Evolutionary conservation across 306 rosid species (phyloP), one percentile per base, ranked within the genome.

Genomic region (Cucumis cinereus): DNA sequence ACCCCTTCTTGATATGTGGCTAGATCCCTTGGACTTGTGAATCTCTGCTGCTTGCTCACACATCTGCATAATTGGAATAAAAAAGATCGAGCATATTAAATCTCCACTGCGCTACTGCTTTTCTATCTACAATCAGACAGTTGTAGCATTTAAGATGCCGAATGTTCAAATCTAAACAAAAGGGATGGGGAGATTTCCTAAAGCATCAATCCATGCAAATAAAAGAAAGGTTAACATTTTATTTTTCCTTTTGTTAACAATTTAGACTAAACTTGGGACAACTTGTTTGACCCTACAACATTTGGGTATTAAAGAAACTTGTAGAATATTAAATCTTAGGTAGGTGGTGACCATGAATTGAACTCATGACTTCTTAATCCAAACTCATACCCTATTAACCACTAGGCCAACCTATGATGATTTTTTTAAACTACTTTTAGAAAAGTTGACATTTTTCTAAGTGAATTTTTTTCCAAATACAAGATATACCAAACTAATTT

Each of bases 41-140:
- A 96, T 94, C 80, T 90, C 99, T 6, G 99, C 97, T 56, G 99
- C 97, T 88, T 82, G 93, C 86, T 94, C 99, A 81, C 99, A 92
- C 87, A 94, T 92, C 98, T 94, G 86, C 87, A 84, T 59, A 20
- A 56, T 62, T 63, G 79, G 0, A 77, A 52, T 10, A 19, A 66
- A 47, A 19, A n/a, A 53, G 28, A 54, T 16, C 67, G 50, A 49
- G 20, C 49, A 38, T 30, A 73, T 4, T 24, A 8, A 49, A 49
- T 38, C 24, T 30, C 8, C 58, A 28, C 15, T 10, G 8, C 17
- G 54, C 38, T 24, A 69, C 20, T 70, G 23, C 12, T 20, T 61
- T 12, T 70, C 40, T 26, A 47, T 70, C 23, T 12, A 68, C 28
- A 49, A 30, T 30, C 35, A 45, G 75, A 70, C 17, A 66, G 24